These are phyloP conservation scores for Cystofilobasidium capitatum DNA, from an alignment of 768 basidiomycete genomes.

Conservation along the genomic window DNA sequence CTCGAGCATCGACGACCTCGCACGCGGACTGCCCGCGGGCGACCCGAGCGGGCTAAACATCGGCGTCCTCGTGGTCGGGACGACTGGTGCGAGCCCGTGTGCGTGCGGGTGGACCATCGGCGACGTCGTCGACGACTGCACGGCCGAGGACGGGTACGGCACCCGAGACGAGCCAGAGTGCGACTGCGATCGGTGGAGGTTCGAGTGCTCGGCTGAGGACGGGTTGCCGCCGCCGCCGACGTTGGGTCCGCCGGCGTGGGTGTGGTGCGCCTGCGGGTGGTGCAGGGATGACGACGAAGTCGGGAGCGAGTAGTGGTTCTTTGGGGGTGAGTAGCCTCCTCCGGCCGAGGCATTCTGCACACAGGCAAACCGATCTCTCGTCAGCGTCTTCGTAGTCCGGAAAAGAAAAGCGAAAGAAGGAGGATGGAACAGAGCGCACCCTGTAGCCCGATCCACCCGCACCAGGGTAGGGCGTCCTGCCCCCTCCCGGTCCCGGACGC, in stretches of 20 bases:
- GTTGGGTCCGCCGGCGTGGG: no score
- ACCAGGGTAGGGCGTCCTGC: background rate
- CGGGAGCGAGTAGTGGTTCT: constrained; percentile 5
- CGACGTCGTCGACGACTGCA: background rate
- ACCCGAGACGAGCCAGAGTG: background rate
- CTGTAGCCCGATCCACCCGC: background rate
- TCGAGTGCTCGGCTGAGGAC: background rate
- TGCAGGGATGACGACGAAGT: background rate
- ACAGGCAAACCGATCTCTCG: no score
- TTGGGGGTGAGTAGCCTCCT: constrained; percentile 1
- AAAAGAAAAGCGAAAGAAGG: no score
- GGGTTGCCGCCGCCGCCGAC: background rate
- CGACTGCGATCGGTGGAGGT: background rate
- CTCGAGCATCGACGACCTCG: background rate
- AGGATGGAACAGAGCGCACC: no score
- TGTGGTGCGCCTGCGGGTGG: background rate
- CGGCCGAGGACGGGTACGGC: background rate
- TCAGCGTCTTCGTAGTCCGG: no score
- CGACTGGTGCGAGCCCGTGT: background rate
- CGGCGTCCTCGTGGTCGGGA: background rate
- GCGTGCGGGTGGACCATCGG: background rate
- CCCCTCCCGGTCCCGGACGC: constrained; percentile 27
- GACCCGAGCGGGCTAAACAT: constrained; percentile 3
- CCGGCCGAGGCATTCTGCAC: background rate
- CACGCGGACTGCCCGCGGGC: background rate